These are phyloP conservation scores for Aaosphaeria pasadenensis DNA, from an alignment of 2,329 filamentous ascomycete genomes.

Conservation along the genomic window DNA sequence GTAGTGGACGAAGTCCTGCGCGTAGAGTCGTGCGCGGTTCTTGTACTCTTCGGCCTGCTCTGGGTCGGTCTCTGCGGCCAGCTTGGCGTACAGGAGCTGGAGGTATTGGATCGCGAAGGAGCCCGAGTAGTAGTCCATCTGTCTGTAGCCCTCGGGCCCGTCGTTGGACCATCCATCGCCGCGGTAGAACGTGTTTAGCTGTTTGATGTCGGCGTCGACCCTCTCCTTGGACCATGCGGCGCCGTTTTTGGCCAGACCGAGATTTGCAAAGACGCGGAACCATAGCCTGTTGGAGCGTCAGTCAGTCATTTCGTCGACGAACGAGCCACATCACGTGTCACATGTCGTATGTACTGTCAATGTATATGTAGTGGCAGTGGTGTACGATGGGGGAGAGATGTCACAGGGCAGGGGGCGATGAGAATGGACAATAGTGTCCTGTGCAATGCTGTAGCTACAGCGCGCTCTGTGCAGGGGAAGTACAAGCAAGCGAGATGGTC, in stretches of 20 bases:
- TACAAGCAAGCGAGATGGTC: background rate
- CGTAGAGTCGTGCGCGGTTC: conserved; percentile 62
- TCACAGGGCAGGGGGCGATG: background rate
- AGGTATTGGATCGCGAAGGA: conserved; percentile 80
- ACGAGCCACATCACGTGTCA: background rate
- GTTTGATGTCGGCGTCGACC: conserved; percentile 71
- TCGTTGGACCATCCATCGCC: conserved; percentile 81
- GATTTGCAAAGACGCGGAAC: conserved; percentile 82
- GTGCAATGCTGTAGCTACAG: too few species aligned
- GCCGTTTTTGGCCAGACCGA: conserved; percentile 72
- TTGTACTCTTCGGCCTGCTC: conserved; percentile 67
- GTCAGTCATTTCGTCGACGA: conserved; percentile 2
- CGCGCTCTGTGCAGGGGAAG: background rate
- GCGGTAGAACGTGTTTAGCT: conserved; percentile 78
- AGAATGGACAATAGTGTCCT: too few species aligned
- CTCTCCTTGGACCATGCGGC: conserved; percentile 67
- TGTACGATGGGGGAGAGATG: background rate
- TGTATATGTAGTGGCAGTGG: background rate
- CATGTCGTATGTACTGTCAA: background rate
- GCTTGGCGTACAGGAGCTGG: conserved; percentile 72
- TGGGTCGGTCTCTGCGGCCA: conserved; percentile 64
- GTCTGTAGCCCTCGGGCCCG: conserved; percentile 72
- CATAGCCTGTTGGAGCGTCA: conserved; percentile 61
- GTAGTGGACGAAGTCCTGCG: conserved; percentile 71
- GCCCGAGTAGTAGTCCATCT: conserved; percentile 84